A percentile compares a stretch with the other conserved stretches of the same genome.
phyloP scores from a whole-genome alignment of 305 asterid genomes.

The Solanum aculeatissimum region DNA sequence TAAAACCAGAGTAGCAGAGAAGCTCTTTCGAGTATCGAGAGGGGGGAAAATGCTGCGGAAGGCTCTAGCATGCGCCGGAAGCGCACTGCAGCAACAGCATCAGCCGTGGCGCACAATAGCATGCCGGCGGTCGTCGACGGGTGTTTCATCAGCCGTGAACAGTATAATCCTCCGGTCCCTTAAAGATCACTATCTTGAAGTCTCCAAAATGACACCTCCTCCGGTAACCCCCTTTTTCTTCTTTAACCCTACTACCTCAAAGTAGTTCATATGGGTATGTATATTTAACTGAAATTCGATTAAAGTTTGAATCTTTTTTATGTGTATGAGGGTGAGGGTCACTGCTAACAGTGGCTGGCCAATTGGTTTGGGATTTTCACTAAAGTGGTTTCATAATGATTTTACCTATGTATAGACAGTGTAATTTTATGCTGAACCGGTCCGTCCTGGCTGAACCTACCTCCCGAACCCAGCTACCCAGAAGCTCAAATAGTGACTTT shows the following conservation, averaged over 20 bases:
- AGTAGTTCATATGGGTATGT: background rate
- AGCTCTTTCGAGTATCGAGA: background rate
- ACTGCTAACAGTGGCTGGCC: background rate
- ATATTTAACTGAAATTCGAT: background rate
- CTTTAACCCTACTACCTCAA: background rate
- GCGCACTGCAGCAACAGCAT: conserved; percentile 28
- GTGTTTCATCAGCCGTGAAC: conserved; percentile 37
- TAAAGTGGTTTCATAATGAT: background rate
- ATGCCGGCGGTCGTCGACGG: conserved; percentile 34
- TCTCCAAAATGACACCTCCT: conserved; percentile 82
- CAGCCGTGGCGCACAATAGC: conserved; percentile 26
- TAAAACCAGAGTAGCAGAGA: background rate
- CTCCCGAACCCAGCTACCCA: background rate
- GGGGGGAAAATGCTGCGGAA: conserved; percentile 39
- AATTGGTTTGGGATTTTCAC: too few species aligned
- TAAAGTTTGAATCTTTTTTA: background rate
- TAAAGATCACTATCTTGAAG: conserved; percentile 78
- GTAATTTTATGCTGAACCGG: background rate
- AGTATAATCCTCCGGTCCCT: conserved; percentile 78
- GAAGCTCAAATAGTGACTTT: background rate
- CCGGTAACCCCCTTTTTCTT: conserved; percentile 33
- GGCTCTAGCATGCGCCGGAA: conserved; percentile 27
- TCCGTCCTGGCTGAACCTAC: background rate
- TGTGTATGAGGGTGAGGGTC: background rate
- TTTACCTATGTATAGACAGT: background rate